These are phyloP conservation scores for Cyberlindnera euphorbiae DNA, from an alignment of 805 yeast species.

Conservation along the genomic window DNA sequence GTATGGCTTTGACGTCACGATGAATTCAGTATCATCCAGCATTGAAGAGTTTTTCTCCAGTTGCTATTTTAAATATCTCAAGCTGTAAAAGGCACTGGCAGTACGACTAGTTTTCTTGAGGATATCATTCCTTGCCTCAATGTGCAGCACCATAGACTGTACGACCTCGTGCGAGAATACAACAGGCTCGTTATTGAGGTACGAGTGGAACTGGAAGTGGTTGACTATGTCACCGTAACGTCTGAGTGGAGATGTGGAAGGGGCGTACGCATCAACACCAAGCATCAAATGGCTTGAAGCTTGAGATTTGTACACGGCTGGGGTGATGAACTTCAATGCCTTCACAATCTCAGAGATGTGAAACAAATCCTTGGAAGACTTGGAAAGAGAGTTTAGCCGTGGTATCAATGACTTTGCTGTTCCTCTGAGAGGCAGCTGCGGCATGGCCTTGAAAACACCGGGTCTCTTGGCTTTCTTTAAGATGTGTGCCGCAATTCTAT, in stretches of 20 bases:
- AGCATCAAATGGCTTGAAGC: constrained; percentile 55
- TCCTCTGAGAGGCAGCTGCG: constrained; percentile 18
- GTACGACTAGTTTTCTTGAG: constrained; percentile 28
- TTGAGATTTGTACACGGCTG: constrained; percentile 44
- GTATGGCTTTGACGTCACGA: constrained; percentile 39
- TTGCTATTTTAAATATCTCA: constrained; percentile 24
- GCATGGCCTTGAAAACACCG: constrained; percentile 41
- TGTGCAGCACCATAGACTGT: constrained; percentile 35
- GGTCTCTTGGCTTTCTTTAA: constrained; percentile 42
- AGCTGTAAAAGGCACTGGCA: constrained; percentile 34
- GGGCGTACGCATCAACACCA: constrained; percentile 59
- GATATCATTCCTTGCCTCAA: constrained; percentile 40
- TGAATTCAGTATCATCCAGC: constrained; percentile 22
- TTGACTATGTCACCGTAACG: constrained; percentile 75
- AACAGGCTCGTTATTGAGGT: constrained; percentile 26
- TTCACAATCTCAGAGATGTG: constrained; percentile 35
- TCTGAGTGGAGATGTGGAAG: constrained; percentile 86
- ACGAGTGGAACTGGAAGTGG: constrained; percentile 68
- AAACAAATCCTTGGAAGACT: constrained; percentile 13
- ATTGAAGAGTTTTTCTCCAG: constrained; percentile 4
- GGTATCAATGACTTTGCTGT: constrained; percentile 23
- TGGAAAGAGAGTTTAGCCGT: constrained; percentile 21
- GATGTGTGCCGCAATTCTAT: constrained; percentile 50
- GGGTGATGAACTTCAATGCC: constrained; percentile 42
- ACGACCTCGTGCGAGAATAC: constrained; percentile 32